Percentiles rank a stretch among this genome's conserved stretches.
Evolutionary conservation across 2,329 filamentous ascomycete genomes (phyloP).

Genomic region (Hymenoscyphus albidus): DNA sequence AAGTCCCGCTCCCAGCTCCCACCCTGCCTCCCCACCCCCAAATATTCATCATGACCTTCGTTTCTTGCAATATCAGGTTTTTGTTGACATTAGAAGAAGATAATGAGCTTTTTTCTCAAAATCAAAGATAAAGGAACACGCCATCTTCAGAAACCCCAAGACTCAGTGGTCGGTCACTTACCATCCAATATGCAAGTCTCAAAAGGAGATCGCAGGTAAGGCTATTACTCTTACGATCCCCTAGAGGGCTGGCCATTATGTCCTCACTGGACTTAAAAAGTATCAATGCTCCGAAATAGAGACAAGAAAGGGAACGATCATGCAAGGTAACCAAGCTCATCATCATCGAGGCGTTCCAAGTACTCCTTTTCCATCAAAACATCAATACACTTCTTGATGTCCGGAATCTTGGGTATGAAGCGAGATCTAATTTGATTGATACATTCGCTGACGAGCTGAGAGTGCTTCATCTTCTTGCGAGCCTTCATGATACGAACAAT

Average conservation of each 20-base stretch:
- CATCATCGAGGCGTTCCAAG: conserved; percentile 88
- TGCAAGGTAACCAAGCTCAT: conserved; percentile 91
- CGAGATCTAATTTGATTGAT: conserved; percentile 92
- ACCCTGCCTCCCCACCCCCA: not conserved
- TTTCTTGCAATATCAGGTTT: conserved; percentile 2
- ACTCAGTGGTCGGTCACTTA: not conserved
- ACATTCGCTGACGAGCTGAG: conserved; percentile 87
- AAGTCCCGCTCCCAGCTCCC: not conserved
- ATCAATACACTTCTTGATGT: conserved; percentile 99
- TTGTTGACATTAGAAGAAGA: conserved; percentile 3
- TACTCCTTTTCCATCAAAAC: conserved; percentile 99
- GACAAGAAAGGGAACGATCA: conserved; percentile 42
- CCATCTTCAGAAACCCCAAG: not conserved
- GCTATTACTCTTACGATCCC: not conserved
- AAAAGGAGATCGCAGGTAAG: not conserved
- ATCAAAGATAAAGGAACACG: not conserved
- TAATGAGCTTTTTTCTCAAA: not conserved
- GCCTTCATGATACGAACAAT: conserved; percentile 99
- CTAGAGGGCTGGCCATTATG: conserved; percentile 5
- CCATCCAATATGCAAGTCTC: not conserved
- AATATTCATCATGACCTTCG: not conserved
- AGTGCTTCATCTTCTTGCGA: conserved; percentile 97
- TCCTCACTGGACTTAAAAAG: conserved; percentile 9
- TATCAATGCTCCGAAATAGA: conserved; percentile 11
- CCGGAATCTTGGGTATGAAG: conserved; percentile 86